Conservation (phyloP, 2,329 filamentous ascomycete genomes). For the Zymoseptoria passerinii region DNA sequence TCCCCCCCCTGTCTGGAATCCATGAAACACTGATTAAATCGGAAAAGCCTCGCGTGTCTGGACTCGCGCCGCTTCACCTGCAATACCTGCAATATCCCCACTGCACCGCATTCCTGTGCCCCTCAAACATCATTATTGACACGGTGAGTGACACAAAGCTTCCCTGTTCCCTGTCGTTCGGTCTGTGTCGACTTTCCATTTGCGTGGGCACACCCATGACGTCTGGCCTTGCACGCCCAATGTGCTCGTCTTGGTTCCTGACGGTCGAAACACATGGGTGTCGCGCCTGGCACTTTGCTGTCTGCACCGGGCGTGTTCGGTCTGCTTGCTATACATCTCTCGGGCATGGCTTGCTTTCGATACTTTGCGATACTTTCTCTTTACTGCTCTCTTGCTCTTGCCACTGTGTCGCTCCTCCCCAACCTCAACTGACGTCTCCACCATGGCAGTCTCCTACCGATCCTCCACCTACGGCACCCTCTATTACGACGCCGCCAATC, state of each 20-base stretch:
- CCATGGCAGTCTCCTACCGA: constrained; percentile 17
- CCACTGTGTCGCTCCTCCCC: constrained; percentile 1
- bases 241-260: not conserved
- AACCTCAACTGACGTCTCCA: constrained; percentile 8
- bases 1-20: not conserved
- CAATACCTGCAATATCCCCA: not conserved
- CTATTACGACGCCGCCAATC: constrained; percentile 18
- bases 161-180: constrained; percentile 15
- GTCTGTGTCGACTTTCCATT: not conserved
- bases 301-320: not conserved
- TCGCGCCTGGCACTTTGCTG: constrained; percentile 4
- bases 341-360: constrained; percentile 7
- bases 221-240: not conserved
- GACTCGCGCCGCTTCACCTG: not conserved
- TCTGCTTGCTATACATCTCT: not conserved
- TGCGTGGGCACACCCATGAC: constrained; percentile 16
- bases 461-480: constrained; percentile 19
- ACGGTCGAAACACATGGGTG: constrained; percentile 1
- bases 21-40: not conserved
- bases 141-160: constrained; percentile 19
- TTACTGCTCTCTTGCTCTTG: constrained; percentile 2
- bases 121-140: not conserved
- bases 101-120: not conserved
- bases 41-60: not conserved
- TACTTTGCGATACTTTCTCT: constrained; percentile 4